A percentile compares a stretch with the other conserved stretches of the same genome.
Conservation (phyloP, 805 yeast species). For the Nakazawaea molendinolei region DNA sequence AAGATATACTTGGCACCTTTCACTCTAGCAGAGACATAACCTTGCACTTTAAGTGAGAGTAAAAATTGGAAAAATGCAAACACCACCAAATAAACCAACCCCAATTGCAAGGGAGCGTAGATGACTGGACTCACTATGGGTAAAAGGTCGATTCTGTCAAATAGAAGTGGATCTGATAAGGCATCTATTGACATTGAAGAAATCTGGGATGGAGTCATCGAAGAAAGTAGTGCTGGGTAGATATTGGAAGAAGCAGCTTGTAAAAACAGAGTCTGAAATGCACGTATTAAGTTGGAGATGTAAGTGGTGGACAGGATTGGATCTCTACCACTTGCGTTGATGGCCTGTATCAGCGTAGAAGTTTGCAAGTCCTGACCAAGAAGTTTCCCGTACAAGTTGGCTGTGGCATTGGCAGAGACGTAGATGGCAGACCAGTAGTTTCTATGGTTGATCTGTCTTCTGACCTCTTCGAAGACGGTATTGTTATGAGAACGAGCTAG, state of each 20-base stretch:
- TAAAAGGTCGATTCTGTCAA: slow-evolving; percentile 36
- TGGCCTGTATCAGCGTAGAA: slow-evolving; percentile 25
- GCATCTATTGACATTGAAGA: slow-evolving; percentile 12
- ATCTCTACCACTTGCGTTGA: slow-evolving; percentile 64
- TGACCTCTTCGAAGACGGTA: slow-evolving; percentile 30
- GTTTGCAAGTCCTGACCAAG: slow-evolving; percentile 21
- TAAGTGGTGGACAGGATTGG: slow-evolving; percentile 37
- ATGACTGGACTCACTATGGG: slow-evolving; percentile 45
- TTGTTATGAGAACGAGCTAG: slow-evolving; percentile 25
- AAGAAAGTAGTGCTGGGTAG: slow-evolving; percentile 1
- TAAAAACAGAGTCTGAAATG: slow-evolving; percentile 27
- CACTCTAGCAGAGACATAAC: slow-evolving; percentile 37
- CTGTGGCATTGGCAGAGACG: slow-evolving; percentile 42
- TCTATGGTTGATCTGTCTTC: slow-evolving; percentile 42
- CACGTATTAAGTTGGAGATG: slow-evolving; percentile 35
- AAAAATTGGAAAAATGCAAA: slow-evolving; percentile 66
- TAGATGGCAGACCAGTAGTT: slow-evolving; percentile 59
- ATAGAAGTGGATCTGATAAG: slow-evolving; percentile 24
- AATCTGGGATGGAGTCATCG: background rate
- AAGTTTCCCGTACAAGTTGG: slow-evolving; percentile 32
- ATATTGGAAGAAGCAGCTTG: slow-evolving; percentile 2
- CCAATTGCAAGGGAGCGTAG: slow-evolving; percentile 67
- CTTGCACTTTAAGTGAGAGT: slow-evolving; percentile 51
- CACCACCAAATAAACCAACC: slow-evolving; percentile 65
- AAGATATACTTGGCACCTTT: slow-evolving; percentile 38